Evolutionary conservation across 202 grass and related monocot genomes (phyloP), one percentile per base, ranked within the genome.

Genomic region (Setaria viridis): DNA sequence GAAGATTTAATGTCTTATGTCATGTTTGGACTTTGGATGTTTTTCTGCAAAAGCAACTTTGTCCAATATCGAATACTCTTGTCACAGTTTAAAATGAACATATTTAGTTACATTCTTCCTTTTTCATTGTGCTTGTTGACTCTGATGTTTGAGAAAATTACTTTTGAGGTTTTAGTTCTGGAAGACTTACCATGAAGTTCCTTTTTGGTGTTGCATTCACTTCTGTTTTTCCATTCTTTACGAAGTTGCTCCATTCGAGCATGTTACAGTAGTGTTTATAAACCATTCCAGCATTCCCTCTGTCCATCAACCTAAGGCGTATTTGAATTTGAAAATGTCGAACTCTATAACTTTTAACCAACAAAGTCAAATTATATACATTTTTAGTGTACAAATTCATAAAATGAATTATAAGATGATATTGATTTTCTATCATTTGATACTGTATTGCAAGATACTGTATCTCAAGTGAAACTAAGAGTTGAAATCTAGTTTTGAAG

Each of bases 61-160:
- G 17, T 78, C 13, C 20, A 55, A 37, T 67, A 25, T 59, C 11
- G 34, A 68, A 80, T 90, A 33, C 21, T 84, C 33, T 80, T 60
- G 29, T 47, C 3, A 45, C 68, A 50, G 34, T 67, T 67, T 72
- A 86, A 86, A 48, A 50, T 86, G 15, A 39, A 78, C 63, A 1
- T 73, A 56, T 53, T 82, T 72, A 56, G 14, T 86, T 78, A 20
- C 6, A 29, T 57, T 45, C 5, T 67, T 81, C n/a, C 6, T 45
- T 62, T 57, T 72, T n/a, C 49, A 25, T 54, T 55, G 17, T 75
- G 59, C 32, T 41, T 19, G 39, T 43, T 58, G 7, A 37, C 71
- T 82, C 65, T 77, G 67, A 46, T 80, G 10, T 72, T 89, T 68
- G 29, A 77, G n/a, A 82, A 86, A 72, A 41, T 33, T 47, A 46